phyloP scores from a whole-genome alignment of 202 grass and related monocot genomes.

The Carex sylvatica region DNA sequence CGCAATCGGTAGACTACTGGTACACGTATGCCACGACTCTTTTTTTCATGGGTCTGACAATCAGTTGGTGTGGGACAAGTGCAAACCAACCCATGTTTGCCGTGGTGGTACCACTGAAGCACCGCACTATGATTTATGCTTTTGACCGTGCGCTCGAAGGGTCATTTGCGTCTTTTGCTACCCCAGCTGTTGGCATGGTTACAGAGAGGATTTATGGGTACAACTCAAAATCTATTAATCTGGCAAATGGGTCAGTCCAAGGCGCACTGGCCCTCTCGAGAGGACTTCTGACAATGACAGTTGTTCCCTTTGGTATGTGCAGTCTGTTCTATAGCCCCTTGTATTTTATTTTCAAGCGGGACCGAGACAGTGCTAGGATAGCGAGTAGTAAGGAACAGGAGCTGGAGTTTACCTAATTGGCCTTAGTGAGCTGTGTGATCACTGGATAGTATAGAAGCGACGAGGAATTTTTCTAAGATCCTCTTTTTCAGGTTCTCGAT shows the following conservation, averaged over 20 bases:
- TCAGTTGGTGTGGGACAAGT: slow-evolving; percentile 77
- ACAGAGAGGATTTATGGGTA: slow-evolving; percentile 81
- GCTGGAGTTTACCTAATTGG: slow-evolving; percentile 18
- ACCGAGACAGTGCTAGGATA: slow-evolving; percentile 52
- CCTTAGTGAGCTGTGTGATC: neutral
- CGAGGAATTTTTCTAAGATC: neutral
- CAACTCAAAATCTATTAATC: slow-evolving; percentile 62
- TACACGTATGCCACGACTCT: slow-evolving; percentile 51
- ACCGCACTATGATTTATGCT: slow-evolving; percentile 92
- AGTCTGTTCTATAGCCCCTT: slow-evolving; percentile 84
- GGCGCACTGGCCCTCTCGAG: slow-evolving; percentile 75
- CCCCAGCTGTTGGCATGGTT: slow-evolving; percentile 65
- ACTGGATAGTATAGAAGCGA: neutral
- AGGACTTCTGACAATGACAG: slow-evolving; percentile 74
- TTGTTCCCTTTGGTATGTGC: slow-evolving; percentile 78
- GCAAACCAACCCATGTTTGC: slow-evolving; percentile 97
- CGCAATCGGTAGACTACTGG: slow-evolving; percentile 65
- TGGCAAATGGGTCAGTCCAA: slow-evolving; percentile 51
- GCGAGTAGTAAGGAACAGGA: slow-evolving; percentile 58
- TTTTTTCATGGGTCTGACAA: slow-evolving; percentile 85
- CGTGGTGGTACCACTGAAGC: slow-evolving; percentile 78
- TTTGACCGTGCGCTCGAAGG: slow-evolving; percentile 83
- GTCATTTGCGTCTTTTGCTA: slow-evolving; percentile 67
- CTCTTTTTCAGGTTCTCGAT: neutral
- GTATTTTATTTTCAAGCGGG: slow-evolving; percentile 70